Conservation (phyloP, 2,329 filamentous ascomycete species). For the Diaporthe velutina region DNA sequence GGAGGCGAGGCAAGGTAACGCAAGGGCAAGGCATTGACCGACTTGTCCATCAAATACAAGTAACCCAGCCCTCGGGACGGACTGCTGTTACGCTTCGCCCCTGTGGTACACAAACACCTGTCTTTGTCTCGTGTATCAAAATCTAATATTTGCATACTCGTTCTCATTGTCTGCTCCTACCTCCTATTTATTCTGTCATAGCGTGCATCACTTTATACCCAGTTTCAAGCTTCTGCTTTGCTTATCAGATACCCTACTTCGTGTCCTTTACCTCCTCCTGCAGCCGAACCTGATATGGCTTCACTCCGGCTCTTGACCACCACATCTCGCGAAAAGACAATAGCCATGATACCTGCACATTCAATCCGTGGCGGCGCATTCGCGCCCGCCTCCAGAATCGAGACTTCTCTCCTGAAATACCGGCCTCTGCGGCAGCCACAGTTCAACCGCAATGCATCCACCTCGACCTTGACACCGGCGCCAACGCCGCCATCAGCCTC, state of each 20-base stretch:
- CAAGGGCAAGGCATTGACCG: conserved; percentile 16
- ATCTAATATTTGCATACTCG: not conserved
- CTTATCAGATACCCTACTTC: conserved; percentile 21
- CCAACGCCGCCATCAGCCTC: conserved; percentile 39
- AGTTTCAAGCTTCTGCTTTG: not conserved
- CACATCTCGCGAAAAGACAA: conserved; percentile 8
- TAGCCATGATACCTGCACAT: conserved; percentile 23
- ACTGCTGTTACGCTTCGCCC: not conserved
- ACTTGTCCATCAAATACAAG: conserved; percentile 22
- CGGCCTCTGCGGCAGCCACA: conserved; percentile 39
- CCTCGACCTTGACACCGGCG: conserved; percentile 19
- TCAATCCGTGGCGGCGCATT: conserved; percentile 20
- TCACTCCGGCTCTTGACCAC: conserved; percentile 34
- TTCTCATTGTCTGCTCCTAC: not conserved
- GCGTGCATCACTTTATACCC: conserved; percentile 31
- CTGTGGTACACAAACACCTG: conserved; percentile 10
- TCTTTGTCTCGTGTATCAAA: conserved; percentile 24
- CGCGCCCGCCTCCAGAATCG: conserved; percentile 27
- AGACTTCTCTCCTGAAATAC: conserved; percentile 34
- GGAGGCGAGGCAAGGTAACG: not conserved
- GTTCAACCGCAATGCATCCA: conserved; percentile 37
- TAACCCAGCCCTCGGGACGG: conserved; percentile 21
- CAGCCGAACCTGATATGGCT: conserved; percentile 31
- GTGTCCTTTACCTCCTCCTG: not conserved
- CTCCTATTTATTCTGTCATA: conserved; percentile 9